Base-by-base conservation (phyloP, 1,284 basidiomycete genomes). In the Pseudomicrostroma phylloplanum region DNA sequence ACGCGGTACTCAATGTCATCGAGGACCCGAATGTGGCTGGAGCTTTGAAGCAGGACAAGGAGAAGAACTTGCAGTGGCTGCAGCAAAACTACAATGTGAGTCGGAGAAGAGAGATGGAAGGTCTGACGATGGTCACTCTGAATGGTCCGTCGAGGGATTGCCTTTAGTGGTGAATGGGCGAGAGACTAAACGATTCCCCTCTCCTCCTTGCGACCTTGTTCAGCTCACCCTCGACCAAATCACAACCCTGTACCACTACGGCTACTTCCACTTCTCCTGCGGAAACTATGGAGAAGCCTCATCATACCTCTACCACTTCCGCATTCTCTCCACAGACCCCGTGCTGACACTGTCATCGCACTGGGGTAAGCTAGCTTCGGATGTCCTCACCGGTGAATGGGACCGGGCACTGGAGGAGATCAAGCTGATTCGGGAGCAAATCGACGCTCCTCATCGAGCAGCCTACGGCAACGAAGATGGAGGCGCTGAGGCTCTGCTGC, bases 271-370 rank as follows among this genome's bases (percentile, higher is more conserved):
- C 82, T 98, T 92, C 83, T 91, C 92, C 41, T 91, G 91, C 79
- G 94, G 96, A 61, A 91, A 92, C 81, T 98, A 98, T 84, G 89
- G 87, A 70, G 90, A 90, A 65, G 92, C 96, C 21, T 92, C 92
- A 59, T 92, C 96, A 81, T 97, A 96, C 82, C 86, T 98, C 64
- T 93, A 98, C 84, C 94, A 98, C 80, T 98, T 96, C 85, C 90
- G 93, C 66, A 89, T 97, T 55, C 88, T 98, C 66, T 96, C 93
- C 55, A 93, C 92, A 64, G 91, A 96, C 80, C 84, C 85, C 66
- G 89, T 92, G 62, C 88, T 94, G 74, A 92, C 89, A 81, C 88
- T 91, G 57, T 97, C 94, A 11, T 90, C 92, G 6, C 90, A 93
- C 81, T 98, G 94, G 96, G 94, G 94, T 46, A 96, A 97, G 82